Conservation (phyloP, 116 monocot species). For the Papilionanthe hybrid region DNA sequence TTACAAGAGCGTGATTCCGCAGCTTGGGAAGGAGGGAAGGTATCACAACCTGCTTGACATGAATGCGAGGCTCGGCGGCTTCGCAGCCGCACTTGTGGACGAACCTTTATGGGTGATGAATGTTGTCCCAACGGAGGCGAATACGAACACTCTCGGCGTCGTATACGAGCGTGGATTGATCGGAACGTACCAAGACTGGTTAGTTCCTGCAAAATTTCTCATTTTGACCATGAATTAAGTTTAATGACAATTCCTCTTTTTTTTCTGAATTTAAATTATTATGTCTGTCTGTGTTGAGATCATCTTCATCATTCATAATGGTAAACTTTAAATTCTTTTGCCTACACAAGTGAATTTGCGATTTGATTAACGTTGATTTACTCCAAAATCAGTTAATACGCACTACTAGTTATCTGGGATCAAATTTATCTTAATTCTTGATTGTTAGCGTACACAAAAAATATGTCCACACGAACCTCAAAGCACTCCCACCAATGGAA, state of each 20-base stretch:
- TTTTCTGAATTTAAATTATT: too few species aligned
- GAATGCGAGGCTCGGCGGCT: constrained; percentile 49
- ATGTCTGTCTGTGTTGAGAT: too few species aligned
- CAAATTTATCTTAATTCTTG: neutral
- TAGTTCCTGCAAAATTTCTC: neutral
- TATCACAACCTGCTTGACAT: constrained; percentile 60
- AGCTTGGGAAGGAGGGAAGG: constrained; percentile 22
- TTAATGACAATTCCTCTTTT: too few species aligned
- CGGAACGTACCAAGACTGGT: constrained; percentile 61
- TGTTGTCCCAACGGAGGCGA: constrained; percentile 30
- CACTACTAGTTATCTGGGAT: too few species aligned
- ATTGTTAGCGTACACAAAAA: neutral
- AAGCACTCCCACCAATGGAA: too few species aligned
- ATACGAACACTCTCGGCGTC: constrained; percentile 31
- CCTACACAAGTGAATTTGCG: too few species aligned
- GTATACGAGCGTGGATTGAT: constrained; percentile 54
- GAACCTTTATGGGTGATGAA: constrained; percentile 63
- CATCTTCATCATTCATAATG: too few species aligned
- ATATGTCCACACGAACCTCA: too few species aligned
- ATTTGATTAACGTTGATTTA: too few species aligned
- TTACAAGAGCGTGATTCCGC: constrained; percentile 29
- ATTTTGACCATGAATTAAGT: too few species aligned
- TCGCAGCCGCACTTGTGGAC: constrained; percentile 36
- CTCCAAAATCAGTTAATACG: too few species aligned
- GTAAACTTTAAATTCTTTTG: too few species aligned